A percentile compares a stretch with the other conserved stretches of the same genome.
Evolutionary conservation across 495 filamentous ascomycete genomes (phyloP).

Genomic region (Apiosordaria backusii): DNA sequence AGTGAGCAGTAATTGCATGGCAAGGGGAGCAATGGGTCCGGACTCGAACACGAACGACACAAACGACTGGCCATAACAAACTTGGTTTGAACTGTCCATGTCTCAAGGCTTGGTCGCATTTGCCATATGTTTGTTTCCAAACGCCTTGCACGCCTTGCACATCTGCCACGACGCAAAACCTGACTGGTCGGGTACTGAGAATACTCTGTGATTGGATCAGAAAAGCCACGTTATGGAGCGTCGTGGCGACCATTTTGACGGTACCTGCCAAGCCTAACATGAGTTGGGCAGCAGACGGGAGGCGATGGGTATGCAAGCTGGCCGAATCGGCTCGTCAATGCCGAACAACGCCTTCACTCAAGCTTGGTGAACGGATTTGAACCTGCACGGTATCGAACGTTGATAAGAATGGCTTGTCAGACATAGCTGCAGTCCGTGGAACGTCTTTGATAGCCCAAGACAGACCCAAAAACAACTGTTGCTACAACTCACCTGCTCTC

Average conservation of each 20-base stretch:
- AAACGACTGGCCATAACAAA: not conserved
- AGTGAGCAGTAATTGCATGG: not conserved
- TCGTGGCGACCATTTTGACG: not conserved
- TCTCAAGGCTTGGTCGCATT: too few species aligned
- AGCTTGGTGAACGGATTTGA: not conserved
- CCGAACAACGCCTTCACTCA: not conserved
- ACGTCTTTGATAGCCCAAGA: not conserved
- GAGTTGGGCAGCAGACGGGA: not conserved
- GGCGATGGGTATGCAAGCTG: not conserved
- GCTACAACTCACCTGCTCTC: not conserved
- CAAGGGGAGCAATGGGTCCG: not conserved
- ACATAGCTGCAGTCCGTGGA: not conserved
- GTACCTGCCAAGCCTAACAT: not conserved
- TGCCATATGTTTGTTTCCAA: too few species aligned
- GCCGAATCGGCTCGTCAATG: not conserved
- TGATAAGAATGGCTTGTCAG: not conserved
- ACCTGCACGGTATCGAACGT: not conserved
- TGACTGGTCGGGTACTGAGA: not conserved
- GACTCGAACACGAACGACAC: not conserved
- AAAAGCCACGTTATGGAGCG: not conserved
- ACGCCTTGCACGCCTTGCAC: not conserved
- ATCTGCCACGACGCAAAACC: not conserved
- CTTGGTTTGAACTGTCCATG: not conserved
- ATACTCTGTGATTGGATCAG: not conserved
- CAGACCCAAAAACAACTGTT: not conserved